These are phyloP conservation scores for Hyphodiscus sp. DNA, from an alignment of 2,329 filamentous ascomycete species.

Conservation along the genomic window DNA sequence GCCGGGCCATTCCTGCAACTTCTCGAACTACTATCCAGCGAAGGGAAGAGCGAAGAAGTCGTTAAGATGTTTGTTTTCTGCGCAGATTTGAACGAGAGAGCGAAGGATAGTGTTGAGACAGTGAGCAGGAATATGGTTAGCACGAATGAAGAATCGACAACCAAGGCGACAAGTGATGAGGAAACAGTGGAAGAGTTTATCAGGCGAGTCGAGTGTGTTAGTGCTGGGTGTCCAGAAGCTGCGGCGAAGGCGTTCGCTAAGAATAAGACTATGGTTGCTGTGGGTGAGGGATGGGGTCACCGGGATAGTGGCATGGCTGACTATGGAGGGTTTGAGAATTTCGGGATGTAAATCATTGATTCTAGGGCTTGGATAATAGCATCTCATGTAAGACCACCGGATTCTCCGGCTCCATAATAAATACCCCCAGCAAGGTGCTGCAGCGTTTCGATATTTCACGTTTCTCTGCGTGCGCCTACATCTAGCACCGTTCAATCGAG, in stretches of 20 bases:
- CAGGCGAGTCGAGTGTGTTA: not conserved
- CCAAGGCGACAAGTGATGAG: not conserved
- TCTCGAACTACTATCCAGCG: not conserved
- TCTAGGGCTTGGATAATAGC: too few species aligned
- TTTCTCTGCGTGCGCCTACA: too few species aligned
- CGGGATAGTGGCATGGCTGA: not conserved
- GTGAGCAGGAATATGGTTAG: not conserved
- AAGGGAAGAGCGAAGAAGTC: not conserved
- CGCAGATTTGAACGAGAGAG: not conserved
- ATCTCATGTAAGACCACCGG: too few species aligned
- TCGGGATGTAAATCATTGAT: too few species aligned
- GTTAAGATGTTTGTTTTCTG: not conserved
- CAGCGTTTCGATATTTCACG: too few species aligned
- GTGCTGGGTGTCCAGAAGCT: not conserved
- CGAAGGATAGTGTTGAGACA: not conserved
- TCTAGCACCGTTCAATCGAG: too few species aligned
- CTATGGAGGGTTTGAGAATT: not conserved
- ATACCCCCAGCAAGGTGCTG: too few species aligned
- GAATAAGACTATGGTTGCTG: too few species aligned
- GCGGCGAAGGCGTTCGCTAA: not conserved
- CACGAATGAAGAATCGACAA: too few species aligned
- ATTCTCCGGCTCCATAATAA: too few species aligned
- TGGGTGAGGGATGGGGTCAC: not conserved
- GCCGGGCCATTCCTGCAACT: not conserved
- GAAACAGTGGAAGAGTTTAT: not conserved